These are phyloP conservation scores for Trichoderma koningii DNA, from an alignment of 2,329 filamentous ascomycete genomes.

Conservation along the genomic window DNA sequence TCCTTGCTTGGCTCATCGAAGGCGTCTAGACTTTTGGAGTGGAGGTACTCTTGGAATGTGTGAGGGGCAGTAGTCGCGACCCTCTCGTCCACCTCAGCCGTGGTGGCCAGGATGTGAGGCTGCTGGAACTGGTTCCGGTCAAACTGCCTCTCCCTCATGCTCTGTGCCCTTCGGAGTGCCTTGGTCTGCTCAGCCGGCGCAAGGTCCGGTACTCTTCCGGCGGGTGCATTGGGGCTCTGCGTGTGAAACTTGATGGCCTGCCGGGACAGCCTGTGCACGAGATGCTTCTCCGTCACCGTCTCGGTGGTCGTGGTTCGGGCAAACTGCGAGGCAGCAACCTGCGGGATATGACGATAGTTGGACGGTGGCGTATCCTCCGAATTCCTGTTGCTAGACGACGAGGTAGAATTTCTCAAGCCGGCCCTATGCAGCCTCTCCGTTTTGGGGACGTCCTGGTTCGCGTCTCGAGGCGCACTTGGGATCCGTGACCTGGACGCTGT, in stretches of 20 bases:
- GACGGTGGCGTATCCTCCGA: slow-evolving; percentile 27
- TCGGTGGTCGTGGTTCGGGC: slow-evolving; percentile 54
- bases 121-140: slow-evolving; percentile 51
- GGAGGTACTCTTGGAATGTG: slow-evolving; percentile 20
- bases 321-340: slow-evolving; percentile 58
- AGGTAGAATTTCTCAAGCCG: slow-evolving; percentile 21
- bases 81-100: slow-evolving; percentile 39
- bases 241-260: slow-evolving; percentile 47
- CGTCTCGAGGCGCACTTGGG: not conserved
- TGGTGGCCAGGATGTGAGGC: slow-evolving; percentile 42
- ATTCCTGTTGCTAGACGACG: slow-evolving; percentile 30
- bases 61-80: slow-evolving; percentile 28
- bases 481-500: not conserved
- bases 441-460: slow-evolving; percentile 7
- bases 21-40: slow-evolving; percentile 1
- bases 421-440: slow-evolving; percentile 23
- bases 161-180: slow-evolving; percentile 44
- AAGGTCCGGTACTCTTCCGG: slow-evolving; percentile 33
- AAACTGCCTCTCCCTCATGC: slow-evolving; percentile 42
- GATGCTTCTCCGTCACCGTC: slow-evolving; percentile 40
- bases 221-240: slow-evolving; percentile 36
- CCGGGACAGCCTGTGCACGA: slow-evolving; percentile 49
- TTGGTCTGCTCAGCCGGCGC: slow-evolving; percentile 42
- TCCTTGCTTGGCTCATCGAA: slow-evolving; percentile 19
- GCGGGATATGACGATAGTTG: slow-evolving; percentile 54